Conservation (phyloP, 495 filamentous ascomycete genomes). For the Penicillium fimorum region DNA sequence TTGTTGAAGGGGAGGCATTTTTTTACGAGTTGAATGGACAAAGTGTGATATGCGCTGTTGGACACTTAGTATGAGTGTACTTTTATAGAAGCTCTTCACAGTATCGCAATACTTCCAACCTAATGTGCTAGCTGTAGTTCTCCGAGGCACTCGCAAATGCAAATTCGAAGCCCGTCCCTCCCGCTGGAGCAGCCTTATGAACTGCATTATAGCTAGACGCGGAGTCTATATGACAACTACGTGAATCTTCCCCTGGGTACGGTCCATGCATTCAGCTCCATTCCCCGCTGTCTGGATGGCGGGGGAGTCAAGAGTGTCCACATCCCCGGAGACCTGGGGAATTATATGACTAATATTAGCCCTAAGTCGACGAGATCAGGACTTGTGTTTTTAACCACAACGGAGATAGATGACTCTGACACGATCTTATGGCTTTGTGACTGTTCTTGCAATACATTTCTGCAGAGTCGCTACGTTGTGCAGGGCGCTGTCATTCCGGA, state of each 20-base stretch:
- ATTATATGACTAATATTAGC: constrained; percentile 4
- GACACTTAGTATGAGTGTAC: background rate
- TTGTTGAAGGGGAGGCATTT: background rate
- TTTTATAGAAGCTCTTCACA: background rate
- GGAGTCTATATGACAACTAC: no score
- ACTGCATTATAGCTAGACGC: no score
- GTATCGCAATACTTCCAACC: background rate
- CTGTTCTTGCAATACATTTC: background rate
- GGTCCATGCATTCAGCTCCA: background rate
- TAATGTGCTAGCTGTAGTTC: constrained; percentile 26
- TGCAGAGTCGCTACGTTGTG: background rate
- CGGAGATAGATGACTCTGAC: background rate
- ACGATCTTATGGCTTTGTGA: background rate
- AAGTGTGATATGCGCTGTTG: background rate
- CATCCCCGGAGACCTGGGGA: constrained; percentile 12
- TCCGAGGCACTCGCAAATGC: constrained; percentile 16
- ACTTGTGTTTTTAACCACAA: background rate
- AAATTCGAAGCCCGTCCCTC: no score
- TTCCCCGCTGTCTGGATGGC: background rate
- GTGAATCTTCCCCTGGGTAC: no score
- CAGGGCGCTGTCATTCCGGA: background rate
- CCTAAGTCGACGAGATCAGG: background rate
- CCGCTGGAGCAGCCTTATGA: no score
- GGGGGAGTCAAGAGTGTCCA: constrained; percentile 6
- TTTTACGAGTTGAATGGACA: background rate